These are phyloP conservation scores for Mucor circinelloides DNA, from an alignment of 371 early-diverging fungal species.

Conservation along the genomic window DNA sequence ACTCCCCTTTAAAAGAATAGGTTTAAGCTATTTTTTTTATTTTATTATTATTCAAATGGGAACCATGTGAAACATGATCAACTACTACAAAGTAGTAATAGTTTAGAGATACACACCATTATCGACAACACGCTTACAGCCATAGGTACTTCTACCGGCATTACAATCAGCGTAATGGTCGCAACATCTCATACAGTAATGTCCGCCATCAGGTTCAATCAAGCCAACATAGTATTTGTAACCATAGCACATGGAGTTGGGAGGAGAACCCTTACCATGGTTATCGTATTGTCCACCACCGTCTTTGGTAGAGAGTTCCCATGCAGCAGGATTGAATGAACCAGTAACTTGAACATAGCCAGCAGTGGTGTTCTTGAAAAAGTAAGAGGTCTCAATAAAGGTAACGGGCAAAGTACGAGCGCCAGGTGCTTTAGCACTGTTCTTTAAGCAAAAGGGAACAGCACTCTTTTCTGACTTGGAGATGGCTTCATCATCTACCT, in stretches of 20 bases:
- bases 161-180: constrained; percentile 30
- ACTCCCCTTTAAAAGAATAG: not conserved
- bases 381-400: constrained; percentile 34
- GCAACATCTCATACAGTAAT: constrained; percentile 36
- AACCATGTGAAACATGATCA: not conserved
- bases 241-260: constrained; percentile 29
- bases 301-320: constrained; percentile 30
- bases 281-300: constrained; percentile 49
- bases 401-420: constrained; percentile 33
- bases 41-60: not conserved
- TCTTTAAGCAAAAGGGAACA: constrained; percentile 43
- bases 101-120: constrained; percentile 9
- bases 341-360: constrained; percentile 47
- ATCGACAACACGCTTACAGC: constrained; percentile 32
- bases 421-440: constrained; percentile 24
- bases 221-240: constrained; percentile 34
- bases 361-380: constrained; percentile 27
- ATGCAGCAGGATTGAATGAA: constrained; percentile 29
- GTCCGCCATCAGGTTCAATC: constrained; percentile 30
- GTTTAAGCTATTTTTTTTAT: too few species aligned
- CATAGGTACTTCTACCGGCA: constrained; percentile 39
- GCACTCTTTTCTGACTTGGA: constrained; percentile 33
- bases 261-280: constrained; percentile 34
- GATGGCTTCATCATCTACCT: constrained; percentile 28
- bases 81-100: too few species aligned